These are phyloP conservation scores for Arthrobotrys conoides DNA, from an alignment of 2,329 filamentous ascomycete genomes.

Conservation along the genomic window DNA sequence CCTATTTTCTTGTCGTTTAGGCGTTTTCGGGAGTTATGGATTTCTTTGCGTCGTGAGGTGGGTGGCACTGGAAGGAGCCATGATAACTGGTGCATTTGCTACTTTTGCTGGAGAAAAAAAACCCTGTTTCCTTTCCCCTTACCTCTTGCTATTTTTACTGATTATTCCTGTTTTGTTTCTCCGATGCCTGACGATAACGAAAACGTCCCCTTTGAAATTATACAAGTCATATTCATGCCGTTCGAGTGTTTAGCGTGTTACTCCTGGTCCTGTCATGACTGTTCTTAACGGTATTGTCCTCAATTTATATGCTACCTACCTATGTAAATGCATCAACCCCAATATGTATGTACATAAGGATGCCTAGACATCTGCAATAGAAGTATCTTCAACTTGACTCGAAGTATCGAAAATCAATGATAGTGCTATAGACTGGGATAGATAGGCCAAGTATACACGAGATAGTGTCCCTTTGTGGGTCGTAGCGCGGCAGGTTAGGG, in stretches of 20 bases:
- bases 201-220: neutral
- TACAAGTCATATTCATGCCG: neutral
- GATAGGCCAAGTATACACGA: too few relatives aligned
- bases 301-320: neutral
- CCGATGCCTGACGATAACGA: conserved; percentile 27
- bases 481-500: too few relatives aligned
- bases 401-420: neutral
- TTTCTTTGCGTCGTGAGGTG: neutral
- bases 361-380: neutral
- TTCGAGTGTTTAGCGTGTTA: conserved; percentile 9
- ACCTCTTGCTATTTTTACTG: neutral
- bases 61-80: neutral
- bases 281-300: neutral
- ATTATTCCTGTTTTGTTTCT: neutral
- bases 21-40: conserved; percentile 25
- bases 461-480: too few relatives aligned
- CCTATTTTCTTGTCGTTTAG: neutral
- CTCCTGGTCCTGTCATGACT: neutral
- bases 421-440: too few relatives aligned
- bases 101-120: neutral
- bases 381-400: neutral
- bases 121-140: neutral
- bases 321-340: neutral
- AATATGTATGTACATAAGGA: neutral
- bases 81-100: conserved; percentile 5